A percentile compares a stretch with the other conserved stretches of the same genome.
These are phyloP conservation scores for Alternaria sp. DNA, from an alignment of 2,329 filamentous ascomycete genomes.

Conservation along the genomic window DNA sequence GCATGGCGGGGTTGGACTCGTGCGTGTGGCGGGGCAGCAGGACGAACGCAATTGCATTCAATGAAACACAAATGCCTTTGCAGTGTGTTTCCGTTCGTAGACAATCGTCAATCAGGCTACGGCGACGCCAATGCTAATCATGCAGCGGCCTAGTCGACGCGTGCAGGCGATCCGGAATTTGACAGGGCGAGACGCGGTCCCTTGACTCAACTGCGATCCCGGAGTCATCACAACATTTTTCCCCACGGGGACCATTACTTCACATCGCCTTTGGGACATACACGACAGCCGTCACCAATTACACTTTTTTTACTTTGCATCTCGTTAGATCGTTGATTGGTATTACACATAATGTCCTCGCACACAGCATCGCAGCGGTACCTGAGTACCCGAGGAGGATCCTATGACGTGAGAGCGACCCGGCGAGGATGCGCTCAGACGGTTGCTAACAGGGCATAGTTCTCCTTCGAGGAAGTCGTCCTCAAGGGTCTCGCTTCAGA, in stretches of 20 bases:
- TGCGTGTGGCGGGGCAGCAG: slow-evolving; percentile 10
- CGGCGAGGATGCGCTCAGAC: slow-evolving; percentile 1
- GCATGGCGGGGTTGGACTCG: slow-evolving; percentile 6
- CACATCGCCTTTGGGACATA: slow-evolving; percentile 1
- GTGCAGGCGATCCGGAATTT: slow-evolving; percentile 11
- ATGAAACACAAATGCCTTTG: neutral
- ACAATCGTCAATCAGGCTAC: neutral
- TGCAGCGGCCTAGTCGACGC: neutral
- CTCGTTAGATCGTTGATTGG: slow-evolving; percentile 5
- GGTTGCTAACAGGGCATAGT: slow-evolving; percentile 55
- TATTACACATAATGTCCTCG: slow-evolving; percentile 46
- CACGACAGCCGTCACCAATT: slow-evolving; percentile 8
- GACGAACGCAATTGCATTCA: neutral
- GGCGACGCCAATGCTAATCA: neutral
- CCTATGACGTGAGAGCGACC: slow-evolving; percentile 61
- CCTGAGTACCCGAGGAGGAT: slow-evolving; percentile 67
- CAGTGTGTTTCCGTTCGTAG: neutral
- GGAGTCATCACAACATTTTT: slow-evolving; percentile 33
- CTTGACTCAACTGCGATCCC: slow-evolving; percentile 38
- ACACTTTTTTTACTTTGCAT: slow-evolving; percentile 4
- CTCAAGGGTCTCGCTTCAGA: slow-evolving; percentile 87
- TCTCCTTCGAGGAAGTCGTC: slow-evolving; percentile 90
- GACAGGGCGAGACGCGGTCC: slow-evolving; percentile 13
- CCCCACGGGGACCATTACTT: slow-evolving; percentile 29
- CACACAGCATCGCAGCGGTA: slow-evolving; percentile 65